phyloP scores from a whole-genome alignment of 352 stramenopile species.

The Thalassiosira hispida region DNA sequence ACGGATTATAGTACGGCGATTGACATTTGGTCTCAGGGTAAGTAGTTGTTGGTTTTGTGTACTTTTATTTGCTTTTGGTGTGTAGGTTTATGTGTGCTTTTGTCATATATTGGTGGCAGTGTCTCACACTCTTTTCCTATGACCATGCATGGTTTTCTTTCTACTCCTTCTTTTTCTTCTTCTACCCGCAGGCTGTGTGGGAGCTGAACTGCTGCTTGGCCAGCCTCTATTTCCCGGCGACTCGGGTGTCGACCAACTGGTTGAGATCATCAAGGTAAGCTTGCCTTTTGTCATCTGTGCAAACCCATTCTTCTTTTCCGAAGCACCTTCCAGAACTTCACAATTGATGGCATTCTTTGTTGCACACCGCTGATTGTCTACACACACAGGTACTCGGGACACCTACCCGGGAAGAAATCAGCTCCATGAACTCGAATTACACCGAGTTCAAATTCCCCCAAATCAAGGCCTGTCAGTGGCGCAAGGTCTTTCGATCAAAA shows the following conservation, averaged over 20 bases:
- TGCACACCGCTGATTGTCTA: conserved; percentile 36
- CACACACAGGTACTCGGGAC: conserved; percentile 90
- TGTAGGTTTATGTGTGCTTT: too few species aligned
- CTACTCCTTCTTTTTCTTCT: too few species aligned
- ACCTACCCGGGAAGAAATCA: conserved; percentile 97
- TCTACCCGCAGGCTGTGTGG: conserved; percentile 90
- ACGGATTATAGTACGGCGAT: conserved; percentile 99
- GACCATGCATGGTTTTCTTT: too few species aligned
- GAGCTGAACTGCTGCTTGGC: conserved; percentile 96
- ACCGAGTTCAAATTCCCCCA: conserved; percentile 99
- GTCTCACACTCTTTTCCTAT: too few species aligned
- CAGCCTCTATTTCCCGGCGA: conserved; percentile 98
- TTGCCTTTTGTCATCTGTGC: not conserved
- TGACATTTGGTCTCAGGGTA: conserved; percentile 84
- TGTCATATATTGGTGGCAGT: too few species aligned
- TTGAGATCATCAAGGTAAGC: conserved; percentile 97
- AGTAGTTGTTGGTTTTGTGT: conserved; percentile 85
- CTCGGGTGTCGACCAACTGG: conserved; percentile 98
- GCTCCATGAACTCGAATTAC: conserved; percentile 99
- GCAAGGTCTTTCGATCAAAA: conserved; percentile 95
- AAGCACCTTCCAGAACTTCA: not conserved
- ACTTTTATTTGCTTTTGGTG: not conserved
- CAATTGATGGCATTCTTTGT: too few species aligned
- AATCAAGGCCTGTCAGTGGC: conserved; percentile 98
- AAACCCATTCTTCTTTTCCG: not conserved